Base-by-base conservation (phyloP, 2,329 filamentous ascomycete species). In the Bertia moriformis region DNA sequence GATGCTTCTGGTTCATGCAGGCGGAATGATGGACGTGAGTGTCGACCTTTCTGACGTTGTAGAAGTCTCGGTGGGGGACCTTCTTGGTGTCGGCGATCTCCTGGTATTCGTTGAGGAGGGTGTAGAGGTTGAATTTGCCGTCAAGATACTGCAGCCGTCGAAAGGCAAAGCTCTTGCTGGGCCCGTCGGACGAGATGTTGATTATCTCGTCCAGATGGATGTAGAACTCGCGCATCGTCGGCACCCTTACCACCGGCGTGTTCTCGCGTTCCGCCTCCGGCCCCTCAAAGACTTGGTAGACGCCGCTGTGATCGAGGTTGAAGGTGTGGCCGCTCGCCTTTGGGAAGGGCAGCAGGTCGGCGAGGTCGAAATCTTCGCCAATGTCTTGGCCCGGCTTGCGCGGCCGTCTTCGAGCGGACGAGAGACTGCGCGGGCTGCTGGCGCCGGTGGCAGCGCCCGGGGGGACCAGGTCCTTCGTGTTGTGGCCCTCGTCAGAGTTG, bases 1-100 rank as follows among this genome's bases (percentile, higher is more conserved):
- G 64, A 69, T 98, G 91, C 62, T 98, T 98, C 60, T 98, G 91
- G 55, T 98, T 98, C 91, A 98, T 98, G 57, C 91, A 98, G 18
- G 91, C 91, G 14, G 91, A 98, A 59, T 98, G 91, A 56, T 98
- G 91, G 49, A 98, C 91, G 69, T 98, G 91, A 7, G 91, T 98
- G 55, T 98, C 91, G 39, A 98, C 91, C 59, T 98, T 98, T 54
- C 91, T 75, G 38, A 98, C 91, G 54, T 98, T 98, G 67, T 98
- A 98, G 55, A 98, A 98, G 60, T 98, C 91, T 64, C 91, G 78
- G 59, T 98, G 91, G 2, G 91, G 91, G 40, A 96, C 91, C 50
- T 84, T 89, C 59, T 98, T 98, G 57, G 85, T 95, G 63, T 98
- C 91, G 42, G 91, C 89, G 39, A 93, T 91, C 60, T 98, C 91